Evolutionary conservation across 2,329 filamentous ascomycete genomes (phyloP).

Genomic region (Apiospora kogelbergensis): DNA sequence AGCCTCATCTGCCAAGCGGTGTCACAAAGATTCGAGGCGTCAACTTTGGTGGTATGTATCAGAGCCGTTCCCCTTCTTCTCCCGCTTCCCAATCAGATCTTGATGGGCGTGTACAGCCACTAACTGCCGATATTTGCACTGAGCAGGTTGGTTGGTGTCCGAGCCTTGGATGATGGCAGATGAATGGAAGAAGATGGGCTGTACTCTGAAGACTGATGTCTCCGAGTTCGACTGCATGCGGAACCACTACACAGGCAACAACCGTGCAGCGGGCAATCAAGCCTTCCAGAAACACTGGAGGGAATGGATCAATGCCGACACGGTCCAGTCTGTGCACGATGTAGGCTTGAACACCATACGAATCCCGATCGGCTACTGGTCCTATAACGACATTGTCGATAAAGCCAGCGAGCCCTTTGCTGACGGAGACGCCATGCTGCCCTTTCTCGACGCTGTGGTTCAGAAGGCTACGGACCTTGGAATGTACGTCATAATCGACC

Average conservation of each 20-base stretch:
- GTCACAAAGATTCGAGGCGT: slow-evolving; percentile 25
- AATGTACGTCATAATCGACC: slow-evolving; percentile 46
- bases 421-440: slow-evolving; percentile 39
- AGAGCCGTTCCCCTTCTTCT: neutral
- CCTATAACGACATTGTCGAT: slow-evolving; percentile 49
- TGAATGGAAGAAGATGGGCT: slow-evolving; percentile 39
- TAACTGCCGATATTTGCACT: neutral
- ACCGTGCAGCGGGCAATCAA: slow-evolving; percentile 36
- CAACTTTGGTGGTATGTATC: slow-evolving; percentile 23
- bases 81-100: neutral
- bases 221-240: slow-evolving; percentile 56
- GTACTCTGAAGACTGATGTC: slow-evolving; percentile 16
- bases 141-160: slow-evolving; percentile 44
- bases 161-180: slow-evolving; percentile 53
- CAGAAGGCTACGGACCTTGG: slow-evolving; percentile 36
- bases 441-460: slow-evolving; percentile 35
- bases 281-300: slow-evolving; percentile 52
- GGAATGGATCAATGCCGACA: slow-evolving; percentile 47
- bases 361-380: slow-evolving; percentile 57
- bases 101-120: neutral
- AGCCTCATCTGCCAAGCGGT: slow-evolving; percentile 25
- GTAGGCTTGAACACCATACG: slow-evolving; percentile 54
- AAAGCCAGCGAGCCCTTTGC: slow-evolving; percentile 49
- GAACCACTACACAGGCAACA: slow-evolving; percentile 29
- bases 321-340: slow-evolving; percentile 48